A percentile compares a stretch with the other conserved stretches of the same genome.
phyloP scores from a whole-genome alignment of 441 rosid genomes.

The Mallotus repandus region DNA sequence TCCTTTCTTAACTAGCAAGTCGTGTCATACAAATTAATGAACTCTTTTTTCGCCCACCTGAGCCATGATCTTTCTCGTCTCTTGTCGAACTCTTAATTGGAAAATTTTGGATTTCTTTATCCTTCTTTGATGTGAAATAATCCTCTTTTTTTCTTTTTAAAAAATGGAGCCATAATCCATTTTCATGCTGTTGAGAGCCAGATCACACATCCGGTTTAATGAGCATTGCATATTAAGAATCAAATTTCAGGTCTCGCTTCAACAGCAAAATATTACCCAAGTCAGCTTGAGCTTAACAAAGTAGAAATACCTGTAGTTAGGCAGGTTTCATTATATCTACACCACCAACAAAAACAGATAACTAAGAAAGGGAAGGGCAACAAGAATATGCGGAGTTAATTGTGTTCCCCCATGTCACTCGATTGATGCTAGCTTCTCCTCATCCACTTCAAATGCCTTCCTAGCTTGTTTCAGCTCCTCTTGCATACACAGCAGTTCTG shows the following conservation, averaged over 20 bases:
- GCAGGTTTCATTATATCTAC: neutral
- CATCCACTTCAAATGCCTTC: constrained; percentile 92
- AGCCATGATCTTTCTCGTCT: neutral
- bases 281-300: no score
- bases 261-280: no score
- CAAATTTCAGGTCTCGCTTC: no score
- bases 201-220: no score
- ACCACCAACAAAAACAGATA: neutral
- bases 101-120: neutral
- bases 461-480: constrained; percentile 97
- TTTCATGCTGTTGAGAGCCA: no score
- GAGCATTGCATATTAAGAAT: no score
- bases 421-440: constrained; percentile 60
- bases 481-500: constrained; percentile 84
- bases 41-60: neutral
- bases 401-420: constrained; percentile 29
- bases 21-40: neutral
- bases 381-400: neutral
- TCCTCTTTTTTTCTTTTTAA: no score
- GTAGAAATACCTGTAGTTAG: no score
- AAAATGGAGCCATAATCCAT: no score
- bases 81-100: neutral
- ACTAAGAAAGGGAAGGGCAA: neutral
- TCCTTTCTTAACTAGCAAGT: constrained; percentile 9
- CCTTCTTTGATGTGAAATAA: no score